Percentiles rank a stretch among this genome's conserved stretches.
Evolutionary conservation across 2,329 filamentous ascomycete species (phyloP).

Genomic region (Alternaria burnsii): DNA sequence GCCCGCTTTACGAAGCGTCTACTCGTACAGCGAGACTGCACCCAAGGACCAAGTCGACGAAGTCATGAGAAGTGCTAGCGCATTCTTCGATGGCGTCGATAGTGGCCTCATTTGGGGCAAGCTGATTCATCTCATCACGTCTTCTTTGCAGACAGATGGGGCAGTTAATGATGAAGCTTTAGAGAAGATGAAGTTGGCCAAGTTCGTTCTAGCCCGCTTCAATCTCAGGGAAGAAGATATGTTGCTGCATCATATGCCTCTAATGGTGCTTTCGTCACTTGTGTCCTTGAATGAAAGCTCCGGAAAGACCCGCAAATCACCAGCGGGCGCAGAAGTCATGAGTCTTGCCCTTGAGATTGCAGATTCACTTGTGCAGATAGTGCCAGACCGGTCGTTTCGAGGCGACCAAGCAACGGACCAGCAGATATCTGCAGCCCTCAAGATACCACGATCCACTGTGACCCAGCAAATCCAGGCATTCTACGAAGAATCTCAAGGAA

Average conservation of each 20-base stretch:
- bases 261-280: constrained; percentile 73
- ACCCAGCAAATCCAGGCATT: constrained; percentile 39
- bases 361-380: constrained; percentile 48
- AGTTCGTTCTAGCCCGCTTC: constrained; percentile 86
- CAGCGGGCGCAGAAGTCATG: constrained; percentile 27
- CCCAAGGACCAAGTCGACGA: constrained; percentile 79
- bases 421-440: constrained; percentile 12
- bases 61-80: constrained; percentile 88
- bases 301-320: constrained; percentile 7
- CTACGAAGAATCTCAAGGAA: constrained; percentile 50
- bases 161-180: constrained; percentile 56
- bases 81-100: constrained; percentile 98
- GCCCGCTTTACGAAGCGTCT: constrained; percentile 81
- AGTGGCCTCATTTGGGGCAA: constrained; percentile 92
- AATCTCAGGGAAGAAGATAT: constrained; percentile 97
- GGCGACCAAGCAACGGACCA: constrained; percentile 15
- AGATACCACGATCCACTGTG: constrained; percentile 16
- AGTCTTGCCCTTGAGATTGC: constrained; percentile 47
- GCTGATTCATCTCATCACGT: constrained; percentile 71
- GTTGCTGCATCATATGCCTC: constrained; percentile 83
- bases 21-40: constrained; percentile 73
- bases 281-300: constrained; percentile 54
- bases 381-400: constrained; percentile 48
- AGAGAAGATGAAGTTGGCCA: constrained; percentile 74
- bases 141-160: constrained; percentile 60